Evolutionary conservation across 2,329 filamentous ascomycete species (phyloP).

Genomic region (Hirsutella rhossiliensis): DNA sequence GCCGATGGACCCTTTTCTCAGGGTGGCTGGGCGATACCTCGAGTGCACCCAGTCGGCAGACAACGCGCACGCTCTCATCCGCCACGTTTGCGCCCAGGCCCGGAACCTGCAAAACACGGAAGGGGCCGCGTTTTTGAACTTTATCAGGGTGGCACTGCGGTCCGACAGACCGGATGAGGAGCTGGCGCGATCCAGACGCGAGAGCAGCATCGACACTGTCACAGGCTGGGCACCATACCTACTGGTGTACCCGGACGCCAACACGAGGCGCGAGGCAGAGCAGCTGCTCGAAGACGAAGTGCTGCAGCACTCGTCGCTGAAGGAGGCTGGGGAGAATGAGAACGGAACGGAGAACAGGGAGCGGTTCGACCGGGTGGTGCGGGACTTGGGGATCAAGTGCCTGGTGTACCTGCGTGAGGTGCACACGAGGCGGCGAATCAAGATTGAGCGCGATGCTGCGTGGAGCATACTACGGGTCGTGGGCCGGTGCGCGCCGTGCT

Average conservation of each 20-base stretch:
- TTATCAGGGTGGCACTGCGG: conserved; percentile 20
- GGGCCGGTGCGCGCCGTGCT: conserved; percentile 27
- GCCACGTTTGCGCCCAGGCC: conserved; percentile 31
- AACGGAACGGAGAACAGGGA: conserved; percentile 9
- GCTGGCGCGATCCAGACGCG: conserved; percentile 9
- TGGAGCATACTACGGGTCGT: conserved; percentile 29
- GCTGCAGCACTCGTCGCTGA: conserved; percentile 20
- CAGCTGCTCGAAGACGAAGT: conserved; percentile 30
- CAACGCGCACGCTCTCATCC: conserved; percentile 25
- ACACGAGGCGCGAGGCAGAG: conserved; percentile 29
- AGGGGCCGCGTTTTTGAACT: conserved; percentile 34
- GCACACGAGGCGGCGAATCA: conserved; percentile 27
- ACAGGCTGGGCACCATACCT: conserved; percentile 40
- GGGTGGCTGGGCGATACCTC: conserved; percentile 44
- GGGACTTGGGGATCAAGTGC: conserved; percentile 31
- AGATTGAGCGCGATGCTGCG: conserved; percentile 31
- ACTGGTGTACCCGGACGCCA: conserved; percentile 31
- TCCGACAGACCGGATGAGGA: conserved; percentile 16
- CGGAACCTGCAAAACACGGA: conserved; percentile 32
- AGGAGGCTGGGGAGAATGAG: conserved; percentile 13
- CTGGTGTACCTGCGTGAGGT: conserved; percentile 33
- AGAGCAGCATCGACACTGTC: conserved; percentile 12
- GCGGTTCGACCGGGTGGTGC: conserved; percentile 14
- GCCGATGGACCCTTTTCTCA: conserved; percentile 42
- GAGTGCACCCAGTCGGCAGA: conserved; percentile 22